Base-by-base conservation (phyloP, 2,329 filamentous ascomycete genomes). In the Fusarium odoratissimum region DNA sequence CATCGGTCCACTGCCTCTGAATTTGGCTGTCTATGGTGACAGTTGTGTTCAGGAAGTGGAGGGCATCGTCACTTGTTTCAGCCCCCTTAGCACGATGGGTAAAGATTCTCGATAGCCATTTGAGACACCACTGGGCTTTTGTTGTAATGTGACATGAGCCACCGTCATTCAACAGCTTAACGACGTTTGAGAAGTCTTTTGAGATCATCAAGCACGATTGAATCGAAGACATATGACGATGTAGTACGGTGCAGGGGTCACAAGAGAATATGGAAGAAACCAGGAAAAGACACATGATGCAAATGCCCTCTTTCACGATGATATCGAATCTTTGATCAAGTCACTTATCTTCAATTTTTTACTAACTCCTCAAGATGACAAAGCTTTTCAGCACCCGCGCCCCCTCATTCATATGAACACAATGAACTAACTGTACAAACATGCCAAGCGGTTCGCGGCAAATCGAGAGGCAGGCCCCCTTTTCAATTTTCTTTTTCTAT, bases 341-440 rank as follows among this genome's bases (percentile, higher is more conserved):
- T 60, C 57, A 60, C 41, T 23, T 25, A 23, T 60, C 35, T 59
- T 54, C 57, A 41, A 55, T 55, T 5, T 41, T 55, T 60, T n/a
- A 59, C n/a, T 6, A 59, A 59, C 33, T 59, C 60, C 54, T 44
- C 35, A 46, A 45, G n/a, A 59, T 46, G 52, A 28, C 30, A 33
- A 40, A 37, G 28, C n/a, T 33, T 46, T 62, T 62, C 19, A 25
- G 23, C 52, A 28, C 37, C n/a, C 23, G 35, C 40, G n/a, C 46
- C 41, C 28, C 33, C 35, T 60, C 23, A 31, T 28, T 52, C 45
- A 31, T 46, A 54, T 30, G 31, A 19, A 55, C n/a, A 17, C 44
- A 23, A 67, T 45, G 31, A 28, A 25, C 23, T 25, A 41, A 68
- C 51, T 62, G 44, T 66, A 66, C 61, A 66, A 38, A 41, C 16